phyloP scores from a whole-genome alignment of 2,329 filamentous ascomycete genomes.

The Helicocarpus griseus region DNA sequence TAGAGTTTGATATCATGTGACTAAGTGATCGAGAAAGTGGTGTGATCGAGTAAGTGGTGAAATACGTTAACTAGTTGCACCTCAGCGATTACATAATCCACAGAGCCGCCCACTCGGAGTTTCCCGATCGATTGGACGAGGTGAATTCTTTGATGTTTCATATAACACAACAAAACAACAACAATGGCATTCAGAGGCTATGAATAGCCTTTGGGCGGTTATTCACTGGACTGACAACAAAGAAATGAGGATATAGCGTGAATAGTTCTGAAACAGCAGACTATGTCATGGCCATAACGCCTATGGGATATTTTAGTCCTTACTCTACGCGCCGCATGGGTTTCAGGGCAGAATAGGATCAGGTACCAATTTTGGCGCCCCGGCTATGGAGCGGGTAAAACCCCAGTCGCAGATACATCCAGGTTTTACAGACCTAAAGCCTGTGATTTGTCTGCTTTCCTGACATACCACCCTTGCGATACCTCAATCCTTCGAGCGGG shows the following conservation, averaged over 20 bases:
- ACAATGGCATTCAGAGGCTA: background rate
- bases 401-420: background rate
- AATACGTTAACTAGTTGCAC: background rate
- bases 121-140: background rate
- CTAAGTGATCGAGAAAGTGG: too few species aligned
- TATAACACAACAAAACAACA: background rate
- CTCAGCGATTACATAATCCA: background rate
- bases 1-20: too few species aligned
- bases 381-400: background rate
- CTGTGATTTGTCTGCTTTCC: background rate
- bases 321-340: background rate
- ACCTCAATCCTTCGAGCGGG: background rate
- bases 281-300: background rate
- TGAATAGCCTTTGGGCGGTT: background rate
- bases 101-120: too few species aligned
- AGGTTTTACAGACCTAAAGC: background rate
- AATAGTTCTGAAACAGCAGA: background rate
- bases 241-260: background rate
- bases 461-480: background rate
- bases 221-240: background rate
- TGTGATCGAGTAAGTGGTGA: too few species aligned
- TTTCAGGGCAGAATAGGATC: conserved; percentile 1
- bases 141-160: conserved; percentile 1
- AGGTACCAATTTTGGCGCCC: background rate
- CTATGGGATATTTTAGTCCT: background rate